phyloP scores from a whole-genome alignment of 257 asterid genomes.

The Hygrophila difformis region DNA sequence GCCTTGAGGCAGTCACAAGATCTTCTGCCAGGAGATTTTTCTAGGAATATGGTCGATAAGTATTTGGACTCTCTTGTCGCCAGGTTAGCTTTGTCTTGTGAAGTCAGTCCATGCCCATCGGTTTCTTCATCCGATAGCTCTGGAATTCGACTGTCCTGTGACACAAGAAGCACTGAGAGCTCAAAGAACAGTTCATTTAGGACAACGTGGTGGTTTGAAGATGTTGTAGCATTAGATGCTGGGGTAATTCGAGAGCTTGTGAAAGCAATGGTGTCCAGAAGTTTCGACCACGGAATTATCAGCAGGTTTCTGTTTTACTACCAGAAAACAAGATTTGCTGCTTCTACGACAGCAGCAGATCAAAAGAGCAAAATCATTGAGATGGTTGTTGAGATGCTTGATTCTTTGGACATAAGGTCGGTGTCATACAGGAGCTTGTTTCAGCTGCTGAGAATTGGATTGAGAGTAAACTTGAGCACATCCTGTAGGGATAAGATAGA shows the following conservation, averaged over 20 bases:
- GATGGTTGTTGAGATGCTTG: slow-evolving; percentile 48
- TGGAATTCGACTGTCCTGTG: slow-evolving; percentile 48
- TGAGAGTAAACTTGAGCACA: slow-evolving; percentile 30
- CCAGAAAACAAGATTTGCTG: slow-evolving; percentile 48
- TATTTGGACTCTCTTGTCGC: slow-evolving; percentile 41
- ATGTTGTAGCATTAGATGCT: slow-evolving; percentile 32
- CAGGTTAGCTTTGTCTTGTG: slow-evolving; percentile 41
- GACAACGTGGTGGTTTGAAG: slow-evolving; percentile 88
- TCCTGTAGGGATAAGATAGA: slow-evolving; percentile 40
- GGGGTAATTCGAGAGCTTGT: slow-evolving; percentile 28
- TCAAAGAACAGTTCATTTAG: slow-evolving; percentile 32
- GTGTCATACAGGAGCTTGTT: slow-evolving; percentile 59
- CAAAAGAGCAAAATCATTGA: slow-evolving; percentile 40
- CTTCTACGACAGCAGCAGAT: slow-evolving; percentile 18
- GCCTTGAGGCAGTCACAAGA: slow-evolving; percentile 52
- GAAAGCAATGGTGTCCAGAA: slow-evolving; percentile 35
- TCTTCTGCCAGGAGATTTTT: slow-evolving; percentile 26
- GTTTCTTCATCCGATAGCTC: slow-evolving; percentile 70
- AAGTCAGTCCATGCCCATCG: slow-evolving; percentile 72
- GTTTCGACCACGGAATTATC: slow-evolving; percentile 41
- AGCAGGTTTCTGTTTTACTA: slow-evolving; percentile 60
- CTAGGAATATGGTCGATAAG: slow-evolving; percentile 34
- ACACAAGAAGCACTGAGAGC: slow-evolving; percentile 77
- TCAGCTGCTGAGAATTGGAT: slow-evolving; percentile 42
- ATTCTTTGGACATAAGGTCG: slow-evolving; percentile 36